phyloP scores from a whole-genome alignment of 1,284 basidiomycete genomes.

The Sporisorium iseilematis-ciliati region DNA sequence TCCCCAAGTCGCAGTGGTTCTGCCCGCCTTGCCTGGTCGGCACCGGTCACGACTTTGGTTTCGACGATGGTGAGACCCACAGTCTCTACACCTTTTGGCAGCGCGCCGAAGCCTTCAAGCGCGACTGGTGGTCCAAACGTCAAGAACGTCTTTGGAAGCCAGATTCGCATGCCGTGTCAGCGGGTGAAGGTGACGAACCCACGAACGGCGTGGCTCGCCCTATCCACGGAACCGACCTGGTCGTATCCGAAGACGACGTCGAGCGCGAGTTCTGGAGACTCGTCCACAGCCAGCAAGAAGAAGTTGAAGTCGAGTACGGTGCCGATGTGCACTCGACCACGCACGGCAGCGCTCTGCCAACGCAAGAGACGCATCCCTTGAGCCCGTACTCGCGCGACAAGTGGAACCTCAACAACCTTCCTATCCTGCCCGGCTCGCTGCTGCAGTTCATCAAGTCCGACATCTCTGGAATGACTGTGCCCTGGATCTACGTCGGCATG shows the following conservation, averaged over 20 bases:
- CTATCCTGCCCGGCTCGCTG: constrained; percentile 87
- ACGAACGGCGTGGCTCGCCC: constrained; percentile 52
- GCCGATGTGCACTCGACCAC: constrained; percentile 98
- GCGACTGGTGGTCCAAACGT: constrained; percentile 76
- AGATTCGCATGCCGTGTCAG: constrained; percentile 2
- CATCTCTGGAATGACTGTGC: constrained; percentile 99
- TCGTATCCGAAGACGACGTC: constrained; percentile 86
- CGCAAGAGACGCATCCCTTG: constrained; percentile 89
- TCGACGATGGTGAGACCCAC: constrained; percentile 98
- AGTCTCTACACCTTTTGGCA: constrained; percentile 90
- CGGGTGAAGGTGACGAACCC: not conserved
- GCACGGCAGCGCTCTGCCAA: constrained; percentile 96
- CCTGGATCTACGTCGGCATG: constrained; percentile 99
- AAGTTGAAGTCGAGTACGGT: constrained; percentile 98
- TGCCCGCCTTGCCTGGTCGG: constrained; percentile 92
- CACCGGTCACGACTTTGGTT: constrained; percentile 97
- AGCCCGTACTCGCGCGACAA: constrained; percentile 88
- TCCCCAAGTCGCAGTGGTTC: constrained; percentile 95
- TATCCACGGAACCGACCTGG: constrained; percentile 71
- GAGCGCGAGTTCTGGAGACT: constrained; percentile 98
- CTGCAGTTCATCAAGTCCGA: constrained; percentile 94
- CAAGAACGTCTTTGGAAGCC: constrained; percentile 47
- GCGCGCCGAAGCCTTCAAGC: constrained; percentile 83
- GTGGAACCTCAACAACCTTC: constrained; percentile 99
- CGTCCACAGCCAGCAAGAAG: constrained; percentile 87